Conservation (phyloP, 768 basidiomycete species). For the Pholiota conissans region DNA sequence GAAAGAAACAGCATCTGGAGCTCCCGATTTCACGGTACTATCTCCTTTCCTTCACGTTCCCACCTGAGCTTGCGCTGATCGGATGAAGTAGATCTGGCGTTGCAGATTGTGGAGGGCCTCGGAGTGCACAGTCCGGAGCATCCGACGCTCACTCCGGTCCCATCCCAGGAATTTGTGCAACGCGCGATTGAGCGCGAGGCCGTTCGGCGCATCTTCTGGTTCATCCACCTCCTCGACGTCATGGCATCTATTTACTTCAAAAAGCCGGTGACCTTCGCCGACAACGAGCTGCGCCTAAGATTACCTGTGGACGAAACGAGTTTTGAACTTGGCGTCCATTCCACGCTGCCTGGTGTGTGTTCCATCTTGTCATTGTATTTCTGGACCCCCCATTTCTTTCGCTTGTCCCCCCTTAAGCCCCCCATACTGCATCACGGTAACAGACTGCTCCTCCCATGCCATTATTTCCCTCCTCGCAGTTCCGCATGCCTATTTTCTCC, state of each 20-base stretch:
- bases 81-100: slow-evolving; percentile 51
- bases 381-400: slow-evolving; percentile 11
- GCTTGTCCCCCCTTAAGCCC: slow-evolving; percentile 16
- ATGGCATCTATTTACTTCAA: slow-evolving; percentile 46
- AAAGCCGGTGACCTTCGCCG: slow-evolving; percentile 40
- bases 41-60: slow-evolving; percentile 16
- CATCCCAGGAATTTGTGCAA: slow-evolving; percentile 59
- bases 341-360: slow-evolving; percentile 50
- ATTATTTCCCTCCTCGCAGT: slow-evolving; percentile 14
- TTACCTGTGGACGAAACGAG: slow-evolving; percentile 82
- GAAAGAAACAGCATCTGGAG: slow-evolving; percentile 37
- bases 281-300: slow-evolving; percentile 55
- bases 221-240: slow-evolving; percentile 64
- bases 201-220: slow-evolving; percentile 81
- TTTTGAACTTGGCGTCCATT: slow-evolving; percentile 71
- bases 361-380: slow-evolving; percentile 10
- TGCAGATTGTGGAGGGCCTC: slow-evolving; percentile 66
- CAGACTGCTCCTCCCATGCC: slow-evolving; percentile 18
- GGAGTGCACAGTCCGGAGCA: slow-evolving; percentile 65
- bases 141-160: slow-evolving; percentile 57
- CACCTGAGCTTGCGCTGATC: slow-evolving; percentile 22
- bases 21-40: slow-evolving; percentile 52
- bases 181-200: slow-evolving; percentile 73
- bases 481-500: slow-evolving; percentile 18
- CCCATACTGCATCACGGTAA: slow-evolving; percentile 12